Percentiles rank a stretch among this genome's conserved stretches.
Conservation (phyloP, 2,329 filamentous ascomycete species). For the Corynespora cassiicola region DNA sequence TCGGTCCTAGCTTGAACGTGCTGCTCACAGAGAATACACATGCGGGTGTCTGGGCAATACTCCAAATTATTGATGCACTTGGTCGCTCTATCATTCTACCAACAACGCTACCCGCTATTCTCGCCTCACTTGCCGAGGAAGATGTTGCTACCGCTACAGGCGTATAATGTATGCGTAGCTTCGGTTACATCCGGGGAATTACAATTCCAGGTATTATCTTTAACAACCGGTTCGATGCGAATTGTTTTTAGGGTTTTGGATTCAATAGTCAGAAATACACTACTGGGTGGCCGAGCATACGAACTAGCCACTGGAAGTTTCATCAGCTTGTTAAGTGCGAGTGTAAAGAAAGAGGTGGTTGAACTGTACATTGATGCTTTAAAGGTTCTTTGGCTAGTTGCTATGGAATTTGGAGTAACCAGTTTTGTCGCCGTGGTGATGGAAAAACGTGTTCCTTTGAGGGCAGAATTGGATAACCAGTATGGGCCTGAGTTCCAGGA, state of each 20-base stretch:
- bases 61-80: conserved; percentile 3
- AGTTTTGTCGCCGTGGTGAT: conserved; percentile 1
- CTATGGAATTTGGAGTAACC: not conserved
- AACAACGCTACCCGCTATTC: conserved; percentile 13
- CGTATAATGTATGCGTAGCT: conserved; percentile 10
- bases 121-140: conserved; percentile 8
- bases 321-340: not conserved
- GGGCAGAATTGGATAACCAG: too few relatives aligned
- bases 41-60: conserved; percentile 4
- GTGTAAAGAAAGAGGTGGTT: not conserved
- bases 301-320: not conserved
- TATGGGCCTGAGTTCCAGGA: too few relatives aligned
- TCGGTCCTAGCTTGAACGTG: conserved; percentile 7
- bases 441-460: too few relatives aligned
- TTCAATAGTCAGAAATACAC: too few relatives aligned
- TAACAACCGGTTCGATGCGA: conserved; percentile 14
- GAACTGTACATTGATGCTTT: conserved; percentile 1
- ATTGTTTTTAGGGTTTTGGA: too few relatives aligned
- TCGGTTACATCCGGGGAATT: conserved; percentile 13
- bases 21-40: conserved; percentile 4
- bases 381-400: not conserved
- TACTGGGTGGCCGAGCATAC: too few relatives aligned
- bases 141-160: conserved; percentile 10
- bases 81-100: conserved; percentile 5
- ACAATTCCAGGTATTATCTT: conserved; percentile 12